Evolutionary conservation across 2,329 filamentous ascomycete species (phyloP), one percentile per base, ranked within the genome.

Genomic region (Teratosphaeriaceae sp.): DNA sequence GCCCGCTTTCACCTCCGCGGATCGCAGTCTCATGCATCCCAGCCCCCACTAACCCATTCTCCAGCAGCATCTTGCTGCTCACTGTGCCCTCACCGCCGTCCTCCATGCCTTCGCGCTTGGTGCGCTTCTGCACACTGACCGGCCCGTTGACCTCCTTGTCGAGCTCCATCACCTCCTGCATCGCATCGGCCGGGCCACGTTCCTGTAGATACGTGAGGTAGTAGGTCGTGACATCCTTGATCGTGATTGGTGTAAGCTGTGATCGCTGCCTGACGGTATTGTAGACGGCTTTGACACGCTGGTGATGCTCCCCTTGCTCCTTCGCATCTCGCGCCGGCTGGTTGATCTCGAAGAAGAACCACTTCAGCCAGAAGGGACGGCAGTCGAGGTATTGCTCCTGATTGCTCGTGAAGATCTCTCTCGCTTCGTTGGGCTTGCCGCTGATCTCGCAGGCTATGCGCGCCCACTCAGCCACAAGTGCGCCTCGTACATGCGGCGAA

Each of bases 131-230:
- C 35, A 57, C 49, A 42, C 52, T 57, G n/a, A 43, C 59, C 53
- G 67, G 70, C 48, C 92, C 92, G 62, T 94, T 92, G 46, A 96
- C 78, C 63, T 94, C 85, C 33, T 82, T 78, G 61, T 98, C 90
- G 26, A 97, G 71, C 46, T 75, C 70, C 59, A 96, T 73, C 63
- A 89, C 95, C 55, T 89, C 84, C 65, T 88, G 87, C 69, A 94
- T 90, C 2, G 87, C 79, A 23, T 89, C 79, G 62, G 88, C 85
- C 47, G 79, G 82, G 12, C 90, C 89, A 42, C 85, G 76, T 55
- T 94, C 82, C 50, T 94, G 79, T 26, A 98, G 72, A 59, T 92
- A 96, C 11, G 75, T 71, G 71, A 96, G 80, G 64, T 97, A 98
- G 43, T 75, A 70, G 48, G 85, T 76, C 30, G 82, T 81, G 4